phyloP scores from a whole-genome alignment of 495 filamentous ascomycete species.

The Podospora appendiculata region DNA sequence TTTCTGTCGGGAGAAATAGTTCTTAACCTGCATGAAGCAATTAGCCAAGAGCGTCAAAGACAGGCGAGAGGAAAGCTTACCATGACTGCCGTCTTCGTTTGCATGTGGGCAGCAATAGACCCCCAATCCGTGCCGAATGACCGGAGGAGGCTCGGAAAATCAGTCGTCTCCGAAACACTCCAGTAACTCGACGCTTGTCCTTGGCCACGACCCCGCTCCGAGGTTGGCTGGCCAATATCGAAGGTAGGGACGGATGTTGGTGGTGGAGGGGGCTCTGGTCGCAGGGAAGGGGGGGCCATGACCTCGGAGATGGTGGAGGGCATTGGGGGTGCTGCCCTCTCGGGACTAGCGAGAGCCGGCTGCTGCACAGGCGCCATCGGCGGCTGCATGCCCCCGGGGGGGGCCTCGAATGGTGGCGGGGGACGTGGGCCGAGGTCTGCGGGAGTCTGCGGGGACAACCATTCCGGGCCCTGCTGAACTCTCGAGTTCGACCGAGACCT shows the following conservation, averaged over 20 bases:
- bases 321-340: slow-evolving; percentile 23
- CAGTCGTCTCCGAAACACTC: slow-evolving; percentile 84
- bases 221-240: slow-evolving; percentile 28
- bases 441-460: slow-evolving; percentile 24
- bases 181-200: slow-evolving; percentile 85
- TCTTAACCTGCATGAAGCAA: slow-evolving; percentile 62
- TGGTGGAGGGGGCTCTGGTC: slow-evolving; percentile 38
- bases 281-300: slow-evolving; percentile 41
- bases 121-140: slow-evolving; percentile 87
- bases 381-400: slow-evolving; percentile 28
- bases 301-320: slow-evolving; percentile 33
- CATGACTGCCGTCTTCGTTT: slow-evolving; percentile 90
- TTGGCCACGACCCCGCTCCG: slow-evolving; percentile 41
- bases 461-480: slow-evolving; percentile 31
- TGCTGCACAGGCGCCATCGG: slow-evolving; percentile 27
- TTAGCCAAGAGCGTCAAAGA: background rate
- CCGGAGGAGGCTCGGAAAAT: slow-evolving; percentile 69
- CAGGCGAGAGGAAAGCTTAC: slow-evolving; percentile 38
- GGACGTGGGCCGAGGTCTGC: slow-evolving; percentile 19
- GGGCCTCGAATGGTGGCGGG: slow-evolving; percentile 28
- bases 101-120: slow-evolving; percentile 78
- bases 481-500: slow-evolving; percentile 40
- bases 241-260: slow-evolving; percentile 27
- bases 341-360: slow-evolving; percentile 27
- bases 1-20: slow-evolving; percentile 78